phyloP scores from a whole-genome alignment of 495 filamentous ascomycete species.

The Penicillium soppii region DNA sequence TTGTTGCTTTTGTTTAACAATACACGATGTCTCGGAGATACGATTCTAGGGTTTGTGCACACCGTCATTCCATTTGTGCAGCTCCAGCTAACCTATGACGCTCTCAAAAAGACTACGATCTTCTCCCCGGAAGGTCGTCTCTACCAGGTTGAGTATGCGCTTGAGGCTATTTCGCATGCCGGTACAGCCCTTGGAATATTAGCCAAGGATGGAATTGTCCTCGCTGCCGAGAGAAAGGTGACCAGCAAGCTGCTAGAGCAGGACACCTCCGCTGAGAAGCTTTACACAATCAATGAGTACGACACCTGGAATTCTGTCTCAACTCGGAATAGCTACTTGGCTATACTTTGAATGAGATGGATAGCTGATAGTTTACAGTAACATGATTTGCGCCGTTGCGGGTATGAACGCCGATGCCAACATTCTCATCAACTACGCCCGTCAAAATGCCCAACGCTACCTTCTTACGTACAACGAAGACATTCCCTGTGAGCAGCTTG shows the following conservation, averaged over 20 bases:
- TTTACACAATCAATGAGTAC: slow-evolving; percentile 98
- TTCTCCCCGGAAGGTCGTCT: slow-evolving; percentile 98
- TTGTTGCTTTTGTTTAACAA: slow-evolving; percentile 11
- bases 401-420: slow-evolving; percentile 99
- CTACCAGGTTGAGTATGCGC: slow-evolving; percentile 98
- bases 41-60: slow-evolving; percentile 80
- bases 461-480: slow-evolving; percentile 99
- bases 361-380: slow-evolving; percentile 55
- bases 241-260: slow-evolving; percentile 99
- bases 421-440: slow-evolving; percentile 99
- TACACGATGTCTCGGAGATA: slow-evolving; percentile 92
- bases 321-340: too few relatives aligned
- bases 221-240: slow-evolving; percentile 98
- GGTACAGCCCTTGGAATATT: slow-evolving; percentile 95
- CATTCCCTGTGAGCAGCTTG: slow-evolving; percentile 98
- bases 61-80: slow-evolving; percentile 23
- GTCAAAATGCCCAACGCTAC: slow-evolving; percentile 92
- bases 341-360: background rate
- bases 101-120: slow-evolving; percentile 80
- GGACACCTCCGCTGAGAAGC: slow-evolving; percentile 98
- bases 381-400: slow-evolving; percentile 99
- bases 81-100: slow-evolving; percentile 51
- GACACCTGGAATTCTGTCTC: slow-evolving; percentile 17
- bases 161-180: slow-evolving; percentile 97
- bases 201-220: slow-evolving; percentile 96